A percentile compares a stretch with the other conserved stretches of the same genome.
Evolutionary conservation across 139 green algal species (phyloP).

Genomic region (Pleodorina starrii): DNA sequence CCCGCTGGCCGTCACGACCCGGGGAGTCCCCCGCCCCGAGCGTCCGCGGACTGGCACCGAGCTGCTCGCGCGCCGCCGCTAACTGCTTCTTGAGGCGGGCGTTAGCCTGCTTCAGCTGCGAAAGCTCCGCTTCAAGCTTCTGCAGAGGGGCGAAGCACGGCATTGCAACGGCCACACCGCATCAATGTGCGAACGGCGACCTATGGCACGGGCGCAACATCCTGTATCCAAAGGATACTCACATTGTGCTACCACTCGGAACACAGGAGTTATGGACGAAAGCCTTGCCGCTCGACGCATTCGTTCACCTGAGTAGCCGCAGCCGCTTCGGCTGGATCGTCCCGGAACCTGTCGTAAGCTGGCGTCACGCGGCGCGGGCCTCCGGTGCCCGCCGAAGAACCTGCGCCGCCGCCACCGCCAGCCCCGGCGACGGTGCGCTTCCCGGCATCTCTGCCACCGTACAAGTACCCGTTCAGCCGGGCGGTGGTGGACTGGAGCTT

Average conservation of each 20-base stretch:
- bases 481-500: conserved; percentile 23
- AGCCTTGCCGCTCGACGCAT: not conserved
- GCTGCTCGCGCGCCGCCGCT: not conserved
- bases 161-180: no score
- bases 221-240: no score
- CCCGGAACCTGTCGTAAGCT: conserved; percentile 14
- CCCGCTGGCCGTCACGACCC: not conserved
- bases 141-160: not conserved
- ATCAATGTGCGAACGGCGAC: no score
- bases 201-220: no score
- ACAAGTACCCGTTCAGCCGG: conserved; percentile 23
- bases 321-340: conserved; percentile 16
- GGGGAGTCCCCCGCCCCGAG: not conserved
- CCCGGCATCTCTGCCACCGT: conserved; percentile 9
- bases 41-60: not conserved
- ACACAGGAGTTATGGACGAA: no score
- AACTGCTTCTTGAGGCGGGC: not conserved
- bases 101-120: not conserved
- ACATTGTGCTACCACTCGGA: no score
- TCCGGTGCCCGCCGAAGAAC: not conserved
- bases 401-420: not conserved
- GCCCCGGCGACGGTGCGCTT: not conserved
- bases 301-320: not conserved
- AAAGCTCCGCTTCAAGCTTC: conserved; percentile 14
- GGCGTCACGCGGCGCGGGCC: not conserved